Evolutionary conservation across 768 basidiomycete genomes (phyloP), one percentile per base, ranked within the genome.

Genomic region (Rhodocollybia butyracea): DNA sequence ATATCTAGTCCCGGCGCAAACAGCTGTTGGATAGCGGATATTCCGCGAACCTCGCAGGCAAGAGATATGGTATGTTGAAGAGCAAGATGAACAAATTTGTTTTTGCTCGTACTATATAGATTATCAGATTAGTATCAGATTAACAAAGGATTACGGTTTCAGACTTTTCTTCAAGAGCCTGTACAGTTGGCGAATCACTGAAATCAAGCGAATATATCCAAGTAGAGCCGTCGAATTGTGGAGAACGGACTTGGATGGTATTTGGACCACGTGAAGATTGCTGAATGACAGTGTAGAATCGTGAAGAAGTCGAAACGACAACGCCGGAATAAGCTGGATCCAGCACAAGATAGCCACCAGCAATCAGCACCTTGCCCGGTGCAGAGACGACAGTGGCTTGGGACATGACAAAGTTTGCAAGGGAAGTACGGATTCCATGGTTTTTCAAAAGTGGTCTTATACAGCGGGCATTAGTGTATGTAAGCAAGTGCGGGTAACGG

Each of bases 271-370:
- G 66, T 43, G 27, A 60, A 60, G 19, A 69, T n/a, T n/a, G 66
- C 32, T 76, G 70, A 46, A 95, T 75, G 61, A 85, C 81, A 22
- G 94, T 86, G 71, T 95, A 98, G 74, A 99, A 98, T 38, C 97
- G 84, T 21, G 94, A 93, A 11, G 92, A 92, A 15, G 96, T 94
- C 1, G 94, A 91, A 42, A 98, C 81, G 42, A 95, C 94, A 57
- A 91, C 72, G 47, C 96, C 97, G 29, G 88, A 84, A 66, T 91
- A 93, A 5, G 78, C 73, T 19, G 83, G 86, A 70, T 98, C 94
- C 58, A 98, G 88, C 27, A 99, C 93, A 60, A 99, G 89, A 74
- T 98, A 99, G 2, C 97, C 97, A 2, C 97, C 97, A 10, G 95
- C 93, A 53, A 97, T 70, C 54, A 99, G 81, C 48, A 97, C 95